Base-by-base conservation (phyloP, 2,329 filamentous ascomycete species). In the Sporothrix variecibatus region DNA sequence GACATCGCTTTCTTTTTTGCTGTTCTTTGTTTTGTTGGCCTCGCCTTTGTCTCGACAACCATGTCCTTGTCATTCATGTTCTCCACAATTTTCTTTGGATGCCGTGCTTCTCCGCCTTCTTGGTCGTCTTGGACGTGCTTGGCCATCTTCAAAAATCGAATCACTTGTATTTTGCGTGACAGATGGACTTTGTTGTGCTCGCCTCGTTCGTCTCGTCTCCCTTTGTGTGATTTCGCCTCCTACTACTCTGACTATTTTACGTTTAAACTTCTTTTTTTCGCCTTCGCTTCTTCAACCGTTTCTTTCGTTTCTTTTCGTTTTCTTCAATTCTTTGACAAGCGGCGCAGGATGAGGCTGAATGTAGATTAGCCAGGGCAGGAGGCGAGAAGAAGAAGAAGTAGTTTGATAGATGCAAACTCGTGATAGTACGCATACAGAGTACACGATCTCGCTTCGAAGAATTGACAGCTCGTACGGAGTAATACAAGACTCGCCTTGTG, bases 301-400 rank as follows among this genome's bases (percentile, higher is more conserved):
- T 26, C 38, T 40, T 12, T 17, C 38, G 11, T 46, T 46, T 11
- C 17, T 7, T 4, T 12, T 49, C 11, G 6, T 31, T 23, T 28
- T 12, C 12, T 0, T 20, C 40, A 5, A 8, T 15, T 31, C 3
- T 53, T 53, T 11, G 68, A 20, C 53, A 71, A 71, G 69, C 69
- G 69, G 68, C 69, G 69, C 69, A 71, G 38, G 26, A 71, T 71
- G 53, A 15, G 38, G 53, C 69, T 71, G 69, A 31, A 71, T 60
- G 1, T 20, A 40, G 46, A 31, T 60, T 62, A 62, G 43, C 43
- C 43, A 69, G 43, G 62, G 62, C 51, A 26, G 12, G 51, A 20
- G 43, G 43, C 15, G 43, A 46, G 43, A 43, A 11, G 9, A 46
- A 12, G 17, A 12, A 20, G 43, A 46, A 17, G 43, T 4, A 11